Base-by-base conservation (phyloP, 257 asterid genomes). In the Ilex aquifolium region DNA sequence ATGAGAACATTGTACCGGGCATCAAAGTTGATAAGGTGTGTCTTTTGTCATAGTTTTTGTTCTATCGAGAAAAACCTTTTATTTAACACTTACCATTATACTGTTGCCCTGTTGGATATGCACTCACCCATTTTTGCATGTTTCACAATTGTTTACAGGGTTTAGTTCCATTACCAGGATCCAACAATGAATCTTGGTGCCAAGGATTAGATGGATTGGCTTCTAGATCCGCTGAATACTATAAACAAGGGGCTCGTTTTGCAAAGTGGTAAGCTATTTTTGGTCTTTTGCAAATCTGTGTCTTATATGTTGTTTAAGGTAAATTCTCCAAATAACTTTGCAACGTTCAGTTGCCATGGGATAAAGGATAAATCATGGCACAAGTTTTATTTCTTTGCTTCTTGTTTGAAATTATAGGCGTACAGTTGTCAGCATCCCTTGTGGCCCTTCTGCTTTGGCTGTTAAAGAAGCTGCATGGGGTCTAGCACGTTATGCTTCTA, bases 361-460 rank as follows among this genome's bases (percentile, higher is more conserved):
- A n/a, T 0, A 49, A 49, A 12, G 54, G 54, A 12, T 15, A 49
- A 12, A 49, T 11, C n/a, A 12, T 12, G 54, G 14, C 54, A 49
- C 10, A 49, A 11, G 14, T 49, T 46, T 53, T 7, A 53, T 11
- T 11, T 42, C 12, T 42, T 42, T 42, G 48, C 11, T 2, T 53
- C 11, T 53, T 53, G 11, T 53, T 53, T n/a, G 3, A 14, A 7
- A 15, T 53, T 14, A 2, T 17, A 53, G 57, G 57, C 57, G 57
- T 5, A 53, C 57, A 53, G 57, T 53, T 53, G 57, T 53, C 57
- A 53, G 57, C 57, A 53, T 53, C 15, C 57, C 57, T 53, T 53
- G 57, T 17, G 57, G 57, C 15, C 57, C 57, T 53, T 53, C 57
- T 21, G 57, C 57, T 53, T 53, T 53, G 57, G 57, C 57, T n/a